Evolutionary conservation across 441 rosid genomes (phyloP).

Genomic region (Monsonia emarginata): DNA sequence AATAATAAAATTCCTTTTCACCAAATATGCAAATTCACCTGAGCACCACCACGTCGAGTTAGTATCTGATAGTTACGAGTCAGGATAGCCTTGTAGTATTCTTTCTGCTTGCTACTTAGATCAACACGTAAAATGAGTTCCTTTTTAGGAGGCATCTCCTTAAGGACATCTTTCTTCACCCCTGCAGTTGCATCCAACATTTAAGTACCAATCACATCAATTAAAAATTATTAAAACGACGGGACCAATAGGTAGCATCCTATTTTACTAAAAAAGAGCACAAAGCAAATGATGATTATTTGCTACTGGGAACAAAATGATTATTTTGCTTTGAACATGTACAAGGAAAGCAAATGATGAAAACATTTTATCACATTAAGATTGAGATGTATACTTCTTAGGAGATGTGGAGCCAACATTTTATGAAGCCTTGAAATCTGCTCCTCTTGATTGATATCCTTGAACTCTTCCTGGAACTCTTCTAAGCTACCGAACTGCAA

Average conservation of each 20-base stretch:
- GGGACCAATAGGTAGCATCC: background rate
- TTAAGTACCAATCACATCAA: background rate
- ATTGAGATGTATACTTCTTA: constrained; percentile 51
- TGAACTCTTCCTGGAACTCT: constrained; percentile 96
- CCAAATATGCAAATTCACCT: constrained; percentile 35
- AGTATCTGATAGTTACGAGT: constrained; percentile 89
- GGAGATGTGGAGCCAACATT: constrained; percentile 95
- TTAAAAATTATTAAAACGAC: background rate
- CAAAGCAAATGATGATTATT: no score
- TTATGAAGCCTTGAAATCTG: constrained; percentile 89
- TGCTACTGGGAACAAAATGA: background rate
- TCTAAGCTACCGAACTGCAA: constrained; percentile 87
- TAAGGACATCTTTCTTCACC: constrained; percentile 97
- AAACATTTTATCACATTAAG: constrained; percentile 10
- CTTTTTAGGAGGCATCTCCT: constrained; percentile 93
- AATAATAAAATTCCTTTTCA: constrained; percentile 15
- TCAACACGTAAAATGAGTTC: constrained; percentile 96
- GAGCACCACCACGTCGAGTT: constrained; percentile 92
- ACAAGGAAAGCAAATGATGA: constrained; percentile 16
- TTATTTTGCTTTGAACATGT: background rate
- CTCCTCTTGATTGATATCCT: constrained; percentile 97
- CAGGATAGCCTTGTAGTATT: constrained; percentile 90
- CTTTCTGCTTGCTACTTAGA: constrained; percentile 81
- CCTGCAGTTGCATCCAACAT: constrained; percentile 39
- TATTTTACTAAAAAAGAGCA: background rate